phyloP scores from a whole-genome alignment of 495 filamentous ascomycete species.

The Neurospora terricola region DNA sequence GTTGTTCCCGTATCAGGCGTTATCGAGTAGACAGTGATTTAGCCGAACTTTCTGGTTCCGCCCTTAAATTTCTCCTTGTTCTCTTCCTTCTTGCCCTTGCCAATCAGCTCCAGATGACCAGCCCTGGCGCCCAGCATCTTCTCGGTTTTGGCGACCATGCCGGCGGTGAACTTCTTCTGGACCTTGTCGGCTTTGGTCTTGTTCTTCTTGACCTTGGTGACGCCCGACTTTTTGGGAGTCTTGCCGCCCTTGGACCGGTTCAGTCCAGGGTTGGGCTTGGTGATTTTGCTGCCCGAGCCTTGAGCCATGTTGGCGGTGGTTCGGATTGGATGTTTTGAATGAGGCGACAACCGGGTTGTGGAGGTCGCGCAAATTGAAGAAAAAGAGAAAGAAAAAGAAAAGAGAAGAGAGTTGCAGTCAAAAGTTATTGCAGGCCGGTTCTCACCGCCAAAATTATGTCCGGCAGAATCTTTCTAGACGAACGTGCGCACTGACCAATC shows the following conservation, averaged over 20 bases:
- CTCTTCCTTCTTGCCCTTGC: slow-evolving; percentile 33
- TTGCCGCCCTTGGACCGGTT: slow-evolving; percentile 17
- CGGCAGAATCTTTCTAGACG: neutral
- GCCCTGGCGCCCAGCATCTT: slow-evolving; percentile 36
- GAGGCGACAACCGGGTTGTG: neutral
- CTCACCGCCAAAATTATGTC: neutral
- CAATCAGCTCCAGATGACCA: slow-evolving; percentile 40
- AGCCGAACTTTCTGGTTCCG: slow-evolving; percentile 40
- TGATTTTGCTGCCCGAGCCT: slow-evolving; percentile 31
- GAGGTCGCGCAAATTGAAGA: neutral
- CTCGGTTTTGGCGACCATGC: slow-evolving; percentile 35
- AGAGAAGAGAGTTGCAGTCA: neutral
- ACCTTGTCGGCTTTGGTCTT: slow-evolving; percentile 34
- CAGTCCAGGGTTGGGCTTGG: slow-evolving; percentile 16
- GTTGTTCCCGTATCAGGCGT: neutral
- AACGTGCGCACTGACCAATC: neutral
- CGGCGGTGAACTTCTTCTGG: slow-evolving; percentile 31
- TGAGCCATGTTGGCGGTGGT: slow-evolving; percentile 29
- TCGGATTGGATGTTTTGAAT: neutral
- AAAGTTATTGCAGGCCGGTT: neutral
- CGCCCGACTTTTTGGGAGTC: slow-evolving; percentile 22
- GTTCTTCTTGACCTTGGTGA: slow-evolving; percentile 26
- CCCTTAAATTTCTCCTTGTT: slow-evolving; percentile 26
- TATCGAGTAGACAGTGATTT: slow-evolving; percentile 2
- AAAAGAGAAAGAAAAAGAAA: neutral